Evolutionary conservation across 495 filamentous ascomycete species (phyloP), one percentile per base, ranked within the genome.

Genomic region (Aspergillus incahuasiensis): DNA sequence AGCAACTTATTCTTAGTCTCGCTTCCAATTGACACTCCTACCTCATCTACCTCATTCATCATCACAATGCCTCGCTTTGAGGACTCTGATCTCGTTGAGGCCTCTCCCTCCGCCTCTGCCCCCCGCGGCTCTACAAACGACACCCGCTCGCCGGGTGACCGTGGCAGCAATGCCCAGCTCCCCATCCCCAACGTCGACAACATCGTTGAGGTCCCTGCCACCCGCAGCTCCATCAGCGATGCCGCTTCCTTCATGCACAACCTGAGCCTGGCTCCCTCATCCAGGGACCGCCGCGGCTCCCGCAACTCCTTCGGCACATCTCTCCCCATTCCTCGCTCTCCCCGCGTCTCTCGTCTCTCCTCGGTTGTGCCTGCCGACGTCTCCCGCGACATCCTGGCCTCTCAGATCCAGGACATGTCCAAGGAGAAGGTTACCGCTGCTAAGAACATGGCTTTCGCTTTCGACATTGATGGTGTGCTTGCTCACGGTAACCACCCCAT

Each of bases 401-500:
- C 84, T 2, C 86, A 87, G 68, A 76, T 88, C 25, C 88, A 91
- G 69, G 86, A 88, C 59, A 75, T 90, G 59, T 77, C 82, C 56
- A 69, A 82, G 53, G 81, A 86, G 61, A 90, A 88, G 68, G 87
- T 87, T 6, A 70, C 69, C 5, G 74, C 77, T 22, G 83, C 83
- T 18, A 82, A 83, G 69, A 80, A 78, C 64, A 94, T 89, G 77
- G 89, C 91, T 32, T 94, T 90, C 64, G 91, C 89, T 57, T 95
- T 96, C 60, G 90, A 96, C 77, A 95, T 96, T 59, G 90, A 96
- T 62, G 90, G 91, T 66, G 90, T 96, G 42, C 78, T 95, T 51
- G 83, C 92, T 58, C 80, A 90, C 51, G 91, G 91, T 41, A 89
- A 87, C 30, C 73, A 82, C 57, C 83, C 89, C 15, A 95, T 95